phyloP scores from a whole-genome alignment of 179 eudicot species.

The Heliamphora pulchella region DNA sequence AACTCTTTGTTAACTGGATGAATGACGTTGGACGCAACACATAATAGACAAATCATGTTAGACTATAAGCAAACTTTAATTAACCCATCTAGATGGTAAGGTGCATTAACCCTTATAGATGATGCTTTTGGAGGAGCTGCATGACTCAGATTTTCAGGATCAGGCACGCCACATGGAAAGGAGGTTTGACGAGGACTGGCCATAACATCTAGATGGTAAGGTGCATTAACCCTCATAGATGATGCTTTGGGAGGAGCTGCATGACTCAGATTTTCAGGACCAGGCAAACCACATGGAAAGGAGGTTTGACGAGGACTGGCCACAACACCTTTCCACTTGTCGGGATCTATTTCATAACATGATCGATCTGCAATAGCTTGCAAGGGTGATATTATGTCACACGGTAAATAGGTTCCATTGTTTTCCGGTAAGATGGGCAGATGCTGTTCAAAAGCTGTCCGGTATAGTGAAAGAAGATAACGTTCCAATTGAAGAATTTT shows the following conservation, averaged over 20 bases:
- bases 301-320: conserved; percentile 17
- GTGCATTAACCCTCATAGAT: conserved; percentile 23
- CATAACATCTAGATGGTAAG: conserved; percentile 7
- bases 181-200: conserved; percentile 17
- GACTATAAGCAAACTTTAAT: not conserved
- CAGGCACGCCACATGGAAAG: conserved; percentile 16
- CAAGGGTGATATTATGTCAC: conserved; percentile 12
- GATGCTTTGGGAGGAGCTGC: conserved; percentile 20
- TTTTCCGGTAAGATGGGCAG: conserved; percentile 18
- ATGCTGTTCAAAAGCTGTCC: conserved; percentile 42
- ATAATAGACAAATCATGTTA: not conserved
- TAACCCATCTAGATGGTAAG: not conserved
- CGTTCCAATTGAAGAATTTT: conserved; percentile 52
- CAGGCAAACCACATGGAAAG: conserved; percentile 17
- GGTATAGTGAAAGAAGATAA: conserved; percentile 48
- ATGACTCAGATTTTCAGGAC: conserved; percentile 19
- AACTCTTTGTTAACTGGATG: not conserved
- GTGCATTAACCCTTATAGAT: conserved; percentile 23
- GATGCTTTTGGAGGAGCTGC: conserved; percentile 20
- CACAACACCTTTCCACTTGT: conserved; percentile 10
- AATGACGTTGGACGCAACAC: not conserved
- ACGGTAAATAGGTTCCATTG: not conserved
- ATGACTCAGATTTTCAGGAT: conserved; percentile 18
- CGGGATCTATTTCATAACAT: conserved; percentile 10
- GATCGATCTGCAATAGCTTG: conserved; percentile 17